These are phyloP conservation scores for Umbelopsis ramanniana DNA, from an alignment of 192 early-diverging fungal genomes.

Conservation along the genomic window DNA sequence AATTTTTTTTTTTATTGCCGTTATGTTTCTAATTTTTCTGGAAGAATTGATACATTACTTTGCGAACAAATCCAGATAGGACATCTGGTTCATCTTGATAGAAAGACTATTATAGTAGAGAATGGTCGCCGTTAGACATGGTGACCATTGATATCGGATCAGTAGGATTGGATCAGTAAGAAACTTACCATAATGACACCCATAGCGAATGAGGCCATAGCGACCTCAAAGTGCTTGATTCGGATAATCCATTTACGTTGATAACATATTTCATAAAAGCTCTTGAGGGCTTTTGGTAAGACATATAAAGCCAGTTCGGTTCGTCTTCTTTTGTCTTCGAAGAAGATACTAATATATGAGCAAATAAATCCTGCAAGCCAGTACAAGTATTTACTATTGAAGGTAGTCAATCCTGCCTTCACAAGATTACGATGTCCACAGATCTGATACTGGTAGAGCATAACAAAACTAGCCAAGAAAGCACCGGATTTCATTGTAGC, in stretches of 20 bases:
- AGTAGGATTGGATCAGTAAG: not conserved
- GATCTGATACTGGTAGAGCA: slow-evolving; percentile 69
- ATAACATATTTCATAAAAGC: slow-evolving; percentile 68
- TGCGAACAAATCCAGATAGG: slow-evolving; percentile 53
- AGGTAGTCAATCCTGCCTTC: slow-evolving; percentile 32
- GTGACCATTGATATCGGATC: not conserved
- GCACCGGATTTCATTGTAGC: slow-evolving; percentile 64
- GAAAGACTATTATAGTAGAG: slow-evolving; percentile 47
- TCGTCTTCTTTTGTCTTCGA: slow-evolving; percentile 70
- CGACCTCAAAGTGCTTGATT: slow-evolving; percentile 66
- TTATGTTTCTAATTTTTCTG: slow-evolving; percentile 40
- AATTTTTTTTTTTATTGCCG: not conserved
- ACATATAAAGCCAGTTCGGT: slow-evolving; percentile 80
- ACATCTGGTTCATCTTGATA: slow-evolving; percentile 65
- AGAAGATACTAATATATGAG: slow-evolving; percentile 62
- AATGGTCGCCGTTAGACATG: not conserved
- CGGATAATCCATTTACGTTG: slow-evolving; percentile 59
- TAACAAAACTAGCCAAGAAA: slow-evolving; percentile 69
- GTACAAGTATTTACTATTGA: slow-evolving; percentile 65
- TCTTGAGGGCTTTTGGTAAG: slow-evolving; percentile 72
- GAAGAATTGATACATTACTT: slow-evolving; percentile 48
- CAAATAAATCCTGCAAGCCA: slow-evolving; percentile 65
- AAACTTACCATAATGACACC: slow-evolving; percentile 71
- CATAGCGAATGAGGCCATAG: slow-evolving; percentile 65
- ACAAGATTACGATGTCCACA: slow-evolving; percentile 68